phyloP scores from a whole-genome alignment of 805 yeast genomes.

The Spathaspora sp. region DNA sequence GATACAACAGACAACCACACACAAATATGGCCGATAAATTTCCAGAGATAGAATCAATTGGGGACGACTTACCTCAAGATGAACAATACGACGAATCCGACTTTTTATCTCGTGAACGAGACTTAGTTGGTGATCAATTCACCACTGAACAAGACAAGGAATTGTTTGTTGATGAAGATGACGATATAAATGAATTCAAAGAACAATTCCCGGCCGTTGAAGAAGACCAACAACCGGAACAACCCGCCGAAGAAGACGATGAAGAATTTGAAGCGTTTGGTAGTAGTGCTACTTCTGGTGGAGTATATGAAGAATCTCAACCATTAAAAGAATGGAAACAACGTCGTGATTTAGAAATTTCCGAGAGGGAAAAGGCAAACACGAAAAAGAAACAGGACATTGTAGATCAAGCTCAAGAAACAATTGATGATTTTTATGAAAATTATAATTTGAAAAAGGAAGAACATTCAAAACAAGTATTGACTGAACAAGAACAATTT shows the following conservation, averaged over 20 bases:
- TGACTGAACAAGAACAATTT: conserved; percentile 67
- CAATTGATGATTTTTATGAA: conserved; percentile 89
- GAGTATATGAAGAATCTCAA: conserved; percentile 45
- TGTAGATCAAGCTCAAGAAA: conserved; percentile 71
- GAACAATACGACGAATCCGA: conserved; percentile 43
- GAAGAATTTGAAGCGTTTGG: conserved; percentile 39
- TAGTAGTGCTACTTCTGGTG: conserved; percentile 9
- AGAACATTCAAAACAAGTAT: conserved; percentile 57
- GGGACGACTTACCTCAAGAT: conserved; percentile 23
- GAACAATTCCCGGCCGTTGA: conserved; percentile 60
- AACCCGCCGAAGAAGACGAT: conserved; percentile 22
- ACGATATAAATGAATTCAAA: conserved; percentile 55
- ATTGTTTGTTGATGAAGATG: conserved; percentile 37
- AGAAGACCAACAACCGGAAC: conserved; percentile 13
- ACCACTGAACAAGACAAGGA: conserved; percentile 60
- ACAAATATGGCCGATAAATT: conserved; percentile 65
- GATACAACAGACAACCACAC: neutral
- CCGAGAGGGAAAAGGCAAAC: conserved; percentile 73
- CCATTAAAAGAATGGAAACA: conserved; percentile 69
- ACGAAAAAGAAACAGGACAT: conserved; percentile 60
- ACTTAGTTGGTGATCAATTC: conserved; percentile 67
- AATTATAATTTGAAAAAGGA: conserved; percentile 84
- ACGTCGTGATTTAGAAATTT: conserved; percentile 73
- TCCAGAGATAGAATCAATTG: conserved; percentile 59
- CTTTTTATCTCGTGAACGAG: conserved; percentile 66